These are phyloP conservation scores for Thelonectria blattea DNA, from an alignment of 2,329 filamentous ascomycete genomes.

Conservation along the genomic window DNA sequence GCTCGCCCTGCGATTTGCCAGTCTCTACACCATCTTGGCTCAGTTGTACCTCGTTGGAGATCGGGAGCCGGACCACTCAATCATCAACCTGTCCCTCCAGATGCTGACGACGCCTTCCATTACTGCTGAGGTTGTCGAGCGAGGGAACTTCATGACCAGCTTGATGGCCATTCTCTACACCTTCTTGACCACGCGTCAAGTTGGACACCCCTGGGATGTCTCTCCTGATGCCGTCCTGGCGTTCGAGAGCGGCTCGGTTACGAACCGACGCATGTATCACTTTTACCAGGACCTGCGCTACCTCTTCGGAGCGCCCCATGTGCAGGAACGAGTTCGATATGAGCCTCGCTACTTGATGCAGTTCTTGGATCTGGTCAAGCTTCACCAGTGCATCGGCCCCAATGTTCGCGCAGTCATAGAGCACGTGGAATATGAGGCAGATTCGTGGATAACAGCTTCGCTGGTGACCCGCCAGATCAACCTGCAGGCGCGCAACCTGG, in stretches of 20 bases:
- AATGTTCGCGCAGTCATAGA: conserved; percentile 90
- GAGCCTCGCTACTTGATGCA: conserved; percentile 91
- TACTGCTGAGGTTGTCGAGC: conserved; percentile 91
- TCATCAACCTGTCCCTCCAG: conserved; percentile 95
- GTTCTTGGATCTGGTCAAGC: conserved; percentile 92
- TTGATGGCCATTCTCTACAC: conserved; percentile 97
- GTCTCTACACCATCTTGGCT: conserved; percentile 89
- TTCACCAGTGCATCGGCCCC: conserved; percentile 96
- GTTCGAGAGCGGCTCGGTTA: conserved; percentile 93
- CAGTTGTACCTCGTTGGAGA: conserved; percentile 96
- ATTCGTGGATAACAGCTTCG: conserved; percentile 96
- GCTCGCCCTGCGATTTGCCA: conserved; percentile 89
- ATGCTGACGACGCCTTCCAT: conserved; percentile 97
- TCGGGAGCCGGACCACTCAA: conserved; percentile 95
- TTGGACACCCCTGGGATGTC: conserved; percentile 90
- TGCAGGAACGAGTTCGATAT: conserved; percentile 81
- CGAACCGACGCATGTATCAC: conserved; percentile 94
- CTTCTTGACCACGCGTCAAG: conserved; percentile 93
- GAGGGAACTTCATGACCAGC: conserved; percentile 94
- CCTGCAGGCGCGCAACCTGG: conserved; percentile 84
- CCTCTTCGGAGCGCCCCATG: conserved; percentile 85
- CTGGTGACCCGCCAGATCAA: conserved; percentile 96
- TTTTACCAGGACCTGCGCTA: conserved; percentile 96
- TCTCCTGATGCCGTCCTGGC: conserved; percentile 85
- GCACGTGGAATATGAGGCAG: conserved; percentile 97